Evolutionary conservation across 441 rosid species (phyloP), one percentile per base, ranked within the genome.

Genomic region (Sinapis alba): DNA sequence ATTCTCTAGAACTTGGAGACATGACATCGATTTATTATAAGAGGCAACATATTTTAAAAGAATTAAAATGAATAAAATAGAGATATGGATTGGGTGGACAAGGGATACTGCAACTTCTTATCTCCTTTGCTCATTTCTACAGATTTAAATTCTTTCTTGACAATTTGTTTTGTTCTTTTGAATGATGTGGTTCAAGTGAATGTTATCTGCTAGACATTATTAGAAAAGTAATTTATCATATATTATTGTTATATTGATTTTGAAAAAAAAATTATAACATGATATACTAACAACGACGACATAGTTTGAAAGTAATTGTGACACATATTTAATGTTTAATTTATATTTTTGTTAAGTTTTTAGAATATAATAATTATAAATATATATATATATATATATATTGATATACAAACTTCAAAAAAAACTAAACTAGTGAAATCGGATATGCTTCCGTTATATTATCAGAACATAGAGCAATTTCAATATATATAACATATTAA

Each of bases 61-160:
- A 50, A 50, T 7, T 50, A 16, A n/a, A 50, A 50, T 50, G 10
- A 50, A 50, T 11, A 16, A 50, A 47, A 47, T 16, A 16, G 19
- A 47, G 3, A 50, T 50, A 50, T 50, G 53, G 56, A 71, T 50
- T 71, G 76, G 54, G 68, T 77, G 72, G 80, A 71, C 80, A 71
- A 77, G 68, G 26, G 68, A 77, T 47, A 58, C 58, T 50, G 56
- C 76, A 65, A 77, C 68, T 71, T 71, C 72, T 77, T 71, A 77
- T 71, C 76, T 51, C 36, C 32, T 59, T 60, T 77, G 27, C 63
- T 64, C 65, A 57, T 28, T 76, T 76, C 64, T 74, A 76, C 65
- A 45, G 59, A 69, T 50, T 69, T 76, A 41, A 68, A 77, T 77
- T 66, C 62, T 13, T 45, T 76, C 32, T 76, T 70, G 54, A 76